Base-by-base conservation (phyloP, 2,329 filamentous ascomycete species). In the Stachybotrys chartarum region DNA sequence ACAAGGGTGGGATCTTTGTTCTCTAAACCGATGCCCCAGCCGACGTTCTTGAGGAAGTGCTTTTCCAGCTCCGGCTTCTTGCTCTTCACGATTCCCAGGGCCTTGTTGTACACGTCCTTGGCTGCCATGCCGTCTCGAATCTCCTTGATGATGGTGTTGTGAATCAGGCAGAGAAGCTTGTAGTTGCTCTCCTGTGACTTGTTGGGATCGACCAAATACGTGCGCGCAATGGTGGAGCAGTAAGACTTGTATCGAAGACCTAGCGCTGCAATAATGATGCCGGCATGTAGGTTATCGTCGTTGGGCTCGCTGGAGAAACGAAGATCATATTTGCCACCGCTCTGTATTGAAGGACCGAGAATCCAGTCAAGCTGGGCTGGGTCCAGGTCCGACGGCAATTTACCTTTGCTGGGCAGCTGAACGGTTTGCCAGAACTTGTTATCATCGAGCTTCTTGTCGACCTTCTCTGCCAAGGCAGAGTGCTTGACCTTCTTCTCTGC, bases 401-500 rank as follows among this genome's bases (percentile, higher is more conserved):
- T 96, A 57, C 81, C 80, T 63, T 84, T 83, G 68, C 80, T 84
- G 3, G 84, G 84, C 61, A 90, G 76, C 66, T 87, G 77, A 74
- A 87, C 81, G 69, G 79, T 88, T 68, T 91, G 89, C 84, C 96
- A 99, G 69, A 96, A 99, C 66, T 95, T 96, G 53, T 83, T 78
- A 64, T 99, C 91, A 64, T 97, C 93, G 55, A 99, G 86, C 75
- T 97, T 97, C 66, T 85, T 84, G 62, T 93, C 86, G 35, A 99
- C 88, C 72, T 92, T 94, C 65, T 90, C 85, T n/a, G 90, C 86
- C 7, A 99, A 81, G 2, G 82, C 81, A 61, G 87, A 90, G 73
- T 99, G 94, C 60, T 91, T 94, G 68, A 97, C 91, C 69, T 96
- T 96, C 78, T 96, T 97, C 72, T 97, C 95, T 62, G 92, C 88